phyloP scores from a whole-genome alignment of 176 grass and related monocot genomes.

The Hyparrhenia diplandra region DNA sequence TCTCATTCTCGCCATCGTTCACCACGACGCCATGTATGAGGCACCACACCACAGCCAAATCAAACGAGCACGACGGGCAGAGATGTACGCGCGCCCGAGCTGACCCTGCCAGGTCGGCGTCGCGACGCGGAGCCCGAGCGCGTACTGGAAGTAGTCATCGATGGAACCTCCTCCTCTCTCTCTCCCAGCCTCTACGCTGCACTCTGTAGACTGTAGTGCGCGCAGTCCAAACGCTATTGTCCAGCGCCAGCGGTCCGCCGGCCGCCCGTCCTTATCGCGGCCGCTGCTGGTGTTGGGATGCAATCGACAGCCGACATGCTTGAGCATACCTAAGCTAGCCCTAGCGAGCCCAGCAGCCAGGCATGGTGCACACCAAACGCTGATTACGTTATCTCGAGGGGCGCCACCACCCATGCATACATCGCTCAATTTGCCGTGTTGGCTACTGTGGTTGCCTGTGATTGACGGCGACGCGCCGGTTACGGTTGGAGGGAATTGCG shows the following conservation, averaged over 20 bases:
- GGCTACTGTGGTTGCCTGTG: background rate
- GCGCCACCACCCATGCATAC: background rate
- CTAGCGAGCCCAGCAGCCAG: background rate
- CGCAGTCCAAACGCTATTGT: slow-evolving; percentile 29
- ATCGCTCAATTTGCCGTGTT: background rate
- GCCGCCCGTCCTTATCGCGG: slow-evolving; percentile 8
- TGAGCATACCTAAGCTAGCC: background rate
- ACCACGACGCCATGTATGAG: background rate
- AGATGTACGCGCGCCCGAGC: background rate
- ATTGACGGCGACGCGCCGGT: slow-evolving; percentile 17
- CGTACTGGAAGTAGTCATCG: slow-evolving; percentile 10
- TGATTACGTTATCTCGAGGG: slow-evolving; percentile 13
- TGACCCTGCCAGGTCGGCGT: background rate
- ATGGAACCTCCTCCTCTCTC: background rate
- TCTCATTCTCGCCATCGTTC: background rate
- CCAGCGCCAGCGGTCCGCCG: background rate
- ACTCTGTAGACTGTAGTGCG: too few relatives aligned
- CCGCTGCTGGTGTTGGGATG: slow-evolving; percentile 3
- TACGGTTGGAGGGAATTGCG: slow-evolving; percentile 7
- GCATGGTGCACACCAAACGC: background rate
- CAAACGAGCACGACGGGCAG: background rate
- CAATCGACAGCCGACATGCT: slow-evolving; percentile 38
- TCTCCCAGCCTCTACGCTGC: too few relatives aligned
- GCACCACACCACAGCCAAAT: background rate
- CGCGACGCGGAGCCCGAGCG: background rate